Evolutionary conservation across 208 protist genomes (phyloP), one percentile per base, ranked within the genome.

Genomic region (Herpetomonas samuelpessoai): DNA sequence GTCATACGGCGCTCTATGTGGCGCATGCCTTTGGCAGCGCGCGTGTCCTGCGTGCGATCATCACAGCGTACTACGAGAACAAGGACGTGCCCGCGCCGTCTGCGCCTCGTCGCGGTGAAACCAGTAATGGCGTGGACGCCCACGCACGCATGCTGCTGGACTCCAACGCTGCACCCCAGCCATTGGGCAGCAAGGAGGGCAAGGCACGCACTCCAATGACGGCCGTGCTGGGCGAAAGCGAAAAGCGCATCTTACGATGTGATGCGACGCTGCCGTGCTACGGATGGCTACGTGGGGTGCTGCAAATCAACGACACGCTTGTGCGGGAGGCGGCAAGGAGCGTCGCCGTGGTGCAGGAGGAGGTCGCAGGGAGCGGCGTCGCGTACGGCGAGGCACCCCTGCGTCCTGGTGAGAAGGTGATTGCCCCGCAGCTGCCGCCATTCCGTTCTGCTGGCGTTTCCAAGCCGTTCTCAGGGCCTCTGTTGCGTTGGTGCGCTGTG

Each of bases 401-500:
- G 35, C 63, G 57, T 10, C 64, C 70, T 0, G 70, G 73, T 2
- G 75, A 83, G 54, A 46, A 65, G 70, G 48, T 57, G 9, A 76
- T 67, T 53, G 57, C 53, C 18, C 68, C 67, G 3, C 48, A 53
- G 21, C 38, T 44, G 26, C 58, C 61, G 22, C 49, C 65, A 9
- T 50, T 72, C 50, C 68, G 65, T 44, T 27, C 44, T 22, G 46
- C 19, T 31, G 57, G 58, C 0, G 25, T 25, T 19, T 65, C 12
- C 50, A 52, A 18, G 19, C 29, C 22, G 28, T 1, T 44, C 4
- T 3, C 12, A 19, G 44, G 44, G 16, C 4, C 69, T 52, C 61
- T 81, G 55, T 58, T 94, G 45, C 65, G 57, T 44, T 94, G 88
- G 88, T 94, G 88, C 50, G 82, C 78, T 12, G 57, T 74, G 46